Evolutionary conservation across 306 rosid species (phyloP), one percentile per base, ranked within the genome.

Genomic region (Sicyos baderoa): DNA sequence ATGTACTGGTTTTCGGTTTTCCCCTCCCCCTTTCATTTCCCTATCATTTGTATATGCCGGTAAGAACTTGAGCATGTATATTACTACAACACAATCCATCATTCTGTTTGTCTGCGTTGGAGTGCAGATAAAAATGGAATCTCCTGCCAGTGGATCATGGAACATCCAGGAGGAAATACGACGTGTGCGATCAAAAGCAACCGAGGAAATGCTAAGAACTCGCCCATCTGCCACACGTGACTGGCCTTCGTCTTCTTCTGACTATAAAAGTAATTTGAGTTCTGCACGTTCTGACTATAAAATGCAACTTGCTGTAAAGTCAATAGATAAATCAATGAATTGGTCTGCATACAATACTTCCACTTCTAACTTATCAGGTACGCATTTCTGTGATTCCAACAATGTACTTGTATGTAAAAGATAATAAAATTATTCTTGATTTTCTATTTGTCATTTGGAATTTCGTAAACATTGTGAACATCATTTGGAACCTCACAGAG

Each of bases 121-220:
- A 75, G 70, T 78, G 83, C 90, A 94, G 97, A 79, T 77, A 65
- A 88, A 85, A 82, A 81, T 84, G 82, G 91, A 83, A 61, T 73
- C 87, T 70, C 75, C 85, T 7, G 81, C 86, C 73, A 78, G 84
- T 64, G 97, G 95, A 49, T 83, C 96, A 48, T 94, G 99, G 99
- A 94, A 95, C 76, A 94, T 94, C 78, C 88, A 88, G 77, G 99
- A 94, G 76, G 99, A 94, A 86, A 73, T 94, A 77, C 87, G 93
- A 74, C 91, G 86, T 74, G 96, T 94, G 58, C 86, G 99, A 56
- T 82, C 86, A 10, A 94, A 86, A 83, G 99, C 99, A 79, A 84
- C 99, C 11, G 96, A 94, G 79, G 95, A 94, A 78, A 81, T 94
- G 96, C 85, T 94, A 19, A 84, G 86, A 79, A 79, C 84, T 62